Percentiles rank a stretch among this genome's conserved stretches.
Evolutionary conservation across 257 asterid species (phyloP).

Genomic region (Nicotiana tomentosiformis): DNA sequence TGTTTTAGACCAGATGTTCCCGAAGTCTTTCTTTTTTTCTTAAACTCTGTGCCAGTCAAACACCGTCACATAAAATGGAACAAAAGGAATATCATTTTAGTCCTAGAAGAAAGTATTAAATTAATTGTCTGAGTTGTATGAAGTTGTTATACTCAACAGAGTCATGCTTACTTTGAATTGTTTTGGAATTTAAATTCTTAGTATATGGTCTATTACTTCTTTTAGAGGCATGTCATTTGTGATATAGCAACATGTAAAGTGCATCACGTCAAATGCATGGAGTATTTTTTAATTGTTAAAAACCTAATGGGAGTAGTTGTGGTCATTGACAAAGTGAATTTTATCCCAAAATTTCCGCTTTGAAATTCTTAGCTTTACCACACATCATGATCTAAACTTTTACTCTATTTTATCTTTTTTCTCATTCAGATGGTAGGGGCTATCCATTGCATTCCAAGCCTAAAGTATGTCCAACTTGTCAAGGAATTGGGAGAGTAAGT

Average conservation of each 20-base stretch:
- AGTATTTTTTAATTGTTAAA: not conserved
- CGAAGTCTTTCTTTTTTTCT: not conserved
- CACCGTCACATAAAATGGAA: not conserved
- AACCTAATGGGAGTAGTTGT: not conserved
- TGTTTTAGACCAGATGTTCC: not conserved
- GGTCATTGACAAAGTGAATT: not conserved
- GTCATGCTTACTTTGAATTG: not conserved
- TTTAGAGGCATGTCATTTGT: not conserved
- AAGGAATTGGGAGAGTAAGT: slow-evolving; percentile 84
- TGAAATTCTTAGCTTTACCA: slow-evolving; percentile 12
- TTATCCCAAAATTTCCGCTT: not conserved
- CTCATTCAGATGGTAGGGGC: slow-evolving; percentile 72
- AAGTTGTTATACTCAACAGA: not conserved
- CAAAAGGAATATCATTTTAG: not conserved
- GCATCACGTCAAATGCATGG: not conserved
- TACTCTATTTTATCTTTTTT: slow-evolving; percentile 16
- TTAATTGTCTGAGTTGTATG: not conserved
- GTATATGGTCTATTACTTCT: not conserved
- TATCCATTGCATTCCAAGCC: slow-evolving; percentile 59
- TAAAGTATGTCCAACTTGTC: slow-evolving; percentile 62
- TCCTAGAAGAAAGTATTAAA: not conserved
- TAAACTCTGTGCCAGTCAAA: not conserved
- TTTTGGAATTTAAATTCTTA: not conserved
- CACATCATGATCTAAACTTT: slow-evolving; percentile 5
- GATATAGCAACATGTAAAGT: not conserved